Evolutionary conservation across 1,139 yeast genomes (phyloP).

Genomic region (Dujonia santamariae): DNA sequence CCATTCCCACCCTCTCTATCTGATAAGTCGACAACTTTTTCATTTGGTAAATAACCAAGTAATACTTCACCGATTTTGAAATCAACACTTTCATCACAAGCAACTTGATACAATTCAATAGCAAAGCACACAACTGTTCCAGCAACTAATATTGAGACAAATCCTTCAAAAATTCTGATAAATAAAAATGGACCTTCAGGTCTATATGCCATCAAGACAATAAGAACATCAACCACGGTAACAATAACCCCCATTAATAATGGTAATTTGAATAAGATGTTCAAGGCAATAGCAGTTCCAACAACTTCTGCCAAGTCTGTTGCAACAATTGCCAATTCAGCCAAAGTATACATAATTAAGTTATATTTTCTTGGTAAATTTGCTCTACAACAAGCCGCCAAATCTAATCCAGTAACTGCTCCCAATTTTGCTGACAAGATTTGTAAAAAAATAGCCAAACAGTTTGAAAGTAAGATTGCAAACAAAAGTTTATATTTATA

Average conservation of each 20-base stretch:
- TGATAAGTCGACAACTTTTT: constrained; percentile 54
- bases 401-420: constrained; percentile 84
- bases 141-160: constrained; percentile 72
- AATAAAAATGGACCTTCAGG: constrained; percentile 83
- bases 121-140: constrained; percentile 86
- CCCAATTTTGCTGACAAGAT: constrained; percentile 82
- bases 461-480: constrained; percentile 74
- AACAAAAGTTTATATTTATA: constrained; percentile 81
- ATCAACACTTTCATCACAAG: constrained; percentile 48
- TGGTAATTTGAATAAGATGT: constrained; percentile 77
- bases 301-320: constrained; percentile 94
- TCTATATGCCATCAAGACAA: constrained; percentile 82
- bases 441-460: constrained; percentile 85
- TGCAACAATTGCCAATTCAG: constrained; percentile 87
- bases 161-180: constrained; percentile 77
- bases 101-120: constrained; percentile 68
- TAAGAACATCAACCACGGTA: constrained; percentile 79
- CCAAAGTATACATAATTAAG: constrained; percentile 61
- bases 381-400: constrained; percentile 81
- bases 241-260: constrained; percentile 73
- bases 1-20: constrained; percentile 68
- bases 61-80: constrained; percentile 55
- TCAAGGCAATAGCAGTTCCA: constrained; percentile 87
- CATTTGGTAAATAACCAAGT: constrained; percentile 77
- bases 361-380: constrained; percentile 67